Evolutionary conservation across 129 eudicot genomes (phyloP), one percentile per base, ranked within the genome.

Genomic region (Centella asiatica): DNA sequence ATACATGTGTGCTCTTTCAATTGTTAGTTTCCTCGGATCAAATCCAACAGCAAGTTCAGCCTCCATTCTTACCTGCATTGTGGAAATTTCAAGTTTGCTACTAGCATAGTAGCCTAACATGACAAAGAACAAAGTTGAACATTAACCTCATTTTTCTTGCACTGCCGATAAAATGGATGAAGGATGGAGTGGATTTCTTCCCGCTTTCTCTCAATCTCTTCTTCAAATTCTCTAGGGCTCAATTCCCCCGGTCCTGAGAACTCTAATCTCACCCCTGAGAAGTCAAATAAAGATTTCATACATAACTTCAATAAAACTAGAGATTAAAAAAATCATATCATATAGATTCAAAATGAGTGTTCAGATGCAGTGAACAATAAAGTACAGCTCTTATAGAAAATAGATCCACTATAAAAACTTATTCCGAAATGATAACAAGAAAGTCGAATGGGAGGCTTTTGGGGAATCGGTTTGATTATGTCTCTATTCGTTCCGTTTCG

Each of bases 41-140:
- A 23, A 50, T 51, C 70, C 70, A n/a, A 56, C 61, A 20, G 70
- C 70, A 10, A 65, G 70, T 65, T 65, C 34, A 12, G 57, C 70
- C 20, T 65, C 70, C 70, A 51, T 18, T 42, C 37, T 65, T 19
- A 65, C 60, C 69, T 65, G 69, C 69, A 49, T 19, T 13, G 18
- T n/a, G 36, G 19, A 27, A 45, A 46, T 29, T 45, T 25, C 52
- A n/a, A 31, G 15, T 36, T 33, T 14, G 14, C 8, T 25, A 47
- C 28, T 5, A 5, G 26, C 23, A 23, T 1, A 53, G 27, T 19
- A 4, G 17, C 23, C 15, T 17, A 26, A 33, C 20, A 20, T 34
- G 23, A 50, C 23, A 65, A 50, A 31, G 29, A 39, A 65, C 5
- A 50, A 33, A 65, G 19, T 64, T 65, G 6, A 2, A 1, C 7